Base-by-base conservation (phyloP, 345 rosid genomes). In the Pistacia integerrima region DNA sequence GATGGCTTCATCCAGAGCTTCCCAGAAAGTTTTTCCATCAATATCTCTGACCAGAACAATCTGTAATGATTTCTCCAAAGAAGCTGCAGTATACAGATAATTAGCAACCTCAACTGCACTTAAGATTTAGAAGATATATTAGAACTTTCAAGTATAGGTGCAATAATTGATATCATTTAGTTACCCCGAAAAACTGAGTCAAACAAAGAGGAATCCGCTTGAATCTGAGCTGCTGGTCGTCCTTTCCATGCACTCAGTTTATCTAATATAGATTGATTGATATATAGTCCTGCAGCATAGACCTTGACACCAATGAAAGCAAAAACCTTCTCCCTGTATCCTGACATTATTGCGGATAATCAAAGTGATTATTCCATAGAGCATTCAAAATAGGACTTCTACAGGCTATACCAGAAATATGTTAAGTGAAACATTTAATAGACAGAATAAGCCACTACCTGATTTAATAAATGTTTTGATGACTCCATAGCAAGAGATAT, bases 1-100 rank as follows among this genome's bases (percentile, higher is more conserved):
- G 30, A 93, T 78, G 64, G 93, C 91, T 70, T 88, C 94, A 74
- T 92, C 90, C 73, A 95, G 78, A 74, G 98, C 97, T 82, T 88
- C 93, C 97, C 94, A 95, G 70, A 93, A 95, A 64, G 98, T 92
- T 88, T 93, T 92, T 33, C 98, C 99, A 82, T 93, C 99, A 49
- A 95, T 84, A 74, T 95, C 96, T 84, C 99, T 90, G 64, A 95
- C 97, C 60, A 95, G 94, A 74, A 91, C 90, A 79, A 92, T 92
- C 92, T 84, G 82, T 59, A 95, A 72, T 62, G 20, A 13, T 79
- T 95, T 95, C 83, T 93, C 94, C 7, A 52, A 70, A 69, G 90
- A 82, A 84, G 79, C 97, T 92, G 85, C 83, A 82, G 62, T 38
- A 59, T 35, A 44, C 22, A 56, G 13, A 73, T 38, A 20, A 52